Evolutionary conservation across 1,284 basidiomycete genomes (phyloP).

Genomic region (Cystobasidium slooffiae): DNA sequence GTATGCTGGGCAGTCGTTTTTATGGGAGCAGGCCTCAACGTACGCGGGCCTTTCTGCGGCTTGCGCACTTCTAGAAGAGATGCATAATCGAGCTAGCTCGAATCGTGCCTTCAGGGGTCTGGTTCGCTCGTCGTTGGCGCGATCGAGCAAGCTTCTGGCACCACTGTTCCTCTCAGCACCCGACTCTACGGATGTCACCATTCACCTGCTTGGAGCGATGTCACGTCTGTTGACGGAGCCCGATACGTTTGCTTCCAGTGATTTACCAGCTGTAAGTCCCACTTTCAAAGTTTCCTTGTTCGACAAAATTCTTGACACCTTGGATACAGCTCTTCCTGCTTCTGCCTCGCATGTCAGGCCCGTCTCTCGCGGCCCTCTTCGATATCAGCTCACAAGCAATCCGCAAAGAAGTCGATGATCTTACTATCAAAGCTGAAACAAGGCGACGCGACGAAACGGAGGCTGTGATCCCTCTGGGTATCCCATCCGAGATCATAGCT

Average conservation of each 20-base stretch:
- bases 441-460: background rate
- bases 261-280: background rate
- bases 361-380: background rate
- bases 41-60: slow-evolving; percentile 71
- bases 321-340: background rate
- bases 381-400: background rate
- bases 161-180: background rate
- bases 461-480: background rate
- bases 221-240: background rate
- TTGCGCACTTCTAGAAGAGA: slow-evolving; percentile 68
- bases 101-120: slow-evolving; percentile 69
- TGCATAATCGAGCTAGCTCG: slow-evolving; percentile 71
- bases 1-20: slow-evolving; percentile 62
- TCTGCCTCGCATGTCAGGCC: background rate
- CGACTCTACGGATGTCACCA: background rate
- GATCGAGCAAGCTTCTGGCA: slow-evolving; percentile 4
- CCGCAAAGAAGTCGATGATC: slow-evolving; percentile 31
- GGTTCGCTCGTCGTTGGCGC: background rate
- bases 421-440: slow-evolving; percentile 24
- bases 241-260: background rate
- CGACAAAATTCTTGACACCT: background rate
- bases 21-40: slow-evolving; percentile 66
- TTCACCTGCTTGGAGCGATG: background rate
- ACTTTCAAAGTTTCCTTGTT: background rate
- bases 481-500: background rate